Conservation (phyloP, 768 basidiomycete species). For the Rhizopogon vesiculosus region DNA sequence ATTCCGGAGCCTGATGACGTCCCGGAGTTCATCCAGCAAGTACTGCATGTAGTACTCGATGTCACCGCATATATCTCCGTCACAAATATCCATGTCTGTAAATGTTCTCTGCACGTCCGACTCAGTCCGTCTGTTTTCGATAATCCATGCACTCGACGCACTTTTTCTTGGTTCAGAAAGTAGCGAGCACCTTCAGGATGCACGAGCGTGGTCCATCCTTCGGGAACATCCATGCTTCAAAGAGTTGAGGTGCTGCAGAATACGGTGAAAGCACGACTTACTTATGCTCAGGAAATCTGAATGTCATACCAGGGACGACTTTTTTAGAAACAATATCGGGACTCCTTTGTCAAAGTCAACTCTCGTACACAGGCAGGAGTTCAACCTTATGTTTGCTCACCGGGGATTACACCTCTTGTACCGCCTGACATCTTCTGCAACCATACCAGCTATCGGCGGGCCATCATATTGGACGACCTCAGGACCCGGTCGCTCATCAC, state of each 20-base stretch:
- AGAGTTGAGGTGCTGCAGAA: not conserved
- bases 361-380: too few relatives aligned
- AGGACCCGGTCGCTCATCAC: slow-evolving; percentile 3
- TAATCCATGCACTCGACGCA: slow-evolving; percentile 17
- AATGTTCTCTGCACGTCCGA: slow-evolving; percentile 38
- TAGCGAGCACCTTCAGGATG: slow-evolving; percentile 69
- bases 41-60: slow-evolving; percentile 29
- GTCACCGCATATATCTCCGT: slow-evolving; percentile 26
- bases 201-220: slow-evolving; percentile 40
- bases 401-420: slow-evolving; percentile 2
- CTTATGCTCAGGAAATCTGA: not conserved
- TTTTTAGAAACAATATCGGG: not conserved
- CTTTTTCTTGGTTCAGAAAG: slow-evolving; percentile 45
- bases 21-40: slow-evolving; percentile 15
- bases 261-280: not conserved
- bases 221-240: slow-evolving; percentile 4
- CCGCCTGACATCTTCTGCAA: slow-evolving; percentile 7
- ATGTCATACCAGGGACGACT: not conserved
- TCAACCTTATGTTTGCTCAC: not conserved
- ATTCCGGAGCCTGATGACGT: slow-evolving; percentile 5
- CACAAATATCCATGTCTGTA: slow-evolving; percentile 51
- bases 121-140: not conserved
- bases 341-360: not conserved
- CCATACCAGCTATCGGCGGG: slow-evolving; percentile 12
- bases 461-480: not conserved